These are phyloP conservation scores for Sporisorium graminicola DNA, from an alignment of 1,284 basidiomycete genomes.

Conservation along the genomic window DNA sequence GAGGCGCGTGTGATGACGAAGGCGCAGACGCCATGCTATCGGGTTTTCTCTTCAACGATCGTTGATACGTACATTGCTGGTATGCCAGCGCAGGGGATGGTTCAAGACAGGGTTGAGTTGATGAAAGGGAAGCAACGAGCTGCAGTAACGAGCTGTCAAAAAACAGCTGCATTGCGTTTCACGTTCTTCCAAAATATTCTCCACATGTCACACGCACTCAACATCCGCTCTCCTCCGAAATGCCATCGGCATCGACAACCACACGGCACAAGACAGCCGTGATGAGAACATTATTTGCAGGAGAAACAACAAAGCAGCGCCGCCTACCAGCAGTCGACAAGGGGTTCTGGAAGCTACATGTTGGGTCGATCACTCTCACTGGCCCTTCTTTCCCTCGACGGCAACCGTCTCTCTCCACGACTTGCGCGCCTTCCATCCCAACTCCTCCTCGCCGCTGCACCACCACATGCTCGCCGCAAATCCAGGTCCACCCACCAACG, in stretches of 20 bases:
- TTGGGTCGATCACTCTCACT: slow-evolving; percentile 1
- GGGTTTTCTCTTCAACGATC: background rate
- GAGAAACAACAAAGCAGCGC: background rate
- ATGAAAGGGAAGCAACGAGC: background rate
- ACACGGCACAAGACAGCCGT: too few relatives aligned
- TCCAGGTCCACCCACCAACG: slow-evolving; percentile 43
- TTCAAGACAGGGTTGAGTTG: background rate
- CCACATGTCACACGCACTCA: slow-evolving; percentile 1
- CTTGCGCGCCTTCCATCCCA: slow-evolving; percentile 56
- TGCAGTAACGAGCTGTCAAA: slow-evolving; percentile 17
- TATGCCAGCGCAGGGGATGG: background rate
- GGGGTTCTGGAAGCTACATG: background rate
- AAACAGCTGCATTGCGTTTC: slow-evolving; percentile 6
- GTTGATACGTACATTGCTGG: background rate
- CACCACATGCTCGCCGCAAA: slow-evolving; percentile 58
- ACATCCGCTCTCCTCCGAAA: background rate
- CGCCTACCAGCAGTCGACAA: background rate
- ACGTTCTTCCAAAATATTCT: slow-evolving; percentile 7
- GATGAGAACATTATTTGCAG: too few relatives aligned
- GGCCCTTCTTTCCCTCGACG: slow-evolving; percentile 51
- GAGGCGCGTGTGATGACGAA: background rate
- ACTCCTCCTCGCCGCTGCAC: slow-evolving; percentile 57
- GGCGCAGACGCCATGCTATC: background rate
- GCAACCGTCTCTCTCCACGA: slow-evolving; percentile 53
- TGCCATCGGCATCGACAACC: background rate